Evolutionary conservation across 169 alveolate genomes (phyloP).

Genomic region (Plasmodium malariae): DNA sequence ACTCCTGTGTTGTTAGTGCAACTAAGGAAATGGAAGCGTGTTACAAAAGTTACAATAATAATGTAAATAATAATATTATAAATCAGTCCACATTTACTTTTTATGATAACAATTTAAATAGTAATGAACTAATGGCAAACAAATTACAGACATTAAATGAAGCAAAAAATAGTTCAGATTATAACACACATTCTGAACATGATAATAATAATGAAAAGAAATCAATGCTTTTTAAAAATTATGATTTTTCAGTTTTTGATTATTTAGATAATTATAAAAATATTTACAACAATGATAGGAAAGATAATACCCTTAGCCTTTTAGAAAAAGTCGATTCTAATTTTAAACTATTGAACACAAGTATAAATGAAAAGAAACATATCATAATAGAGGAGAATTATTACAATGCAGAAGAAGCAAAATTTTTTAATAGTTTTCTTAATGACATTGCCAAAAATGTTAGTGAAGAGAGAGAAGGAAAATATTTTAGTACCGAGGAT

Average conservation of each 20-base stretch:
- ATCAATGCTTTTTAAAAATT: neutral
- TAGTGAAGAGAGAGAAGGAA: neutral
- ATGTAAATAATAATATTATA: no score
- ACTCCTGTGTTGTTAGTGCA: neutral
- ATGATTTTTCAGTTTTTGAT: conserved; percentile 1
- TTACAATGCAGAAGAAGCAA: neutral
- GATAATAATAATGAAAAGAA: neutral
- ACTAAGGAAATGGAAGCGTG: neutral
- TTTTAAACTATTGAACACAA: neutral
- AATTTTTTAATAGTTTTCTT: neutral
- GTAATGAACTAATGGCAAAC: neutral
- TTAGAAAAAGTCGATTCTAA: neutral
- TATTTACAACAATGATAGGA: neutral
- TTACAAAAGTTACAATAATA: no score
- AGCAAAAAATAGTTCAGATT: neutral
- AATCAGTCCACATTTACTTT: neutral
- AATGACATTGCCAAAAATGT: neutral
- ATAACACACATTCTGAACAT: neutral
- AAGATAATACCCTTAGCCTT: neutral
- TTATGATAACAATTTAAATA: neutral
- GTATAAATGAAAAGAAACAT: neutral
- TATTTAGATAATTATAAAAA: neutral
- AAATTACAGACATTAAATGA: neutral
- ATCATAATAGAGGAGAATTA: neutral
- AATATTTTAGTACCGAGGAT: no score